Base-by-base conservation (phyloP, 345 rosid genomes). In the Zanthoxylum bungeanum region DNA sequence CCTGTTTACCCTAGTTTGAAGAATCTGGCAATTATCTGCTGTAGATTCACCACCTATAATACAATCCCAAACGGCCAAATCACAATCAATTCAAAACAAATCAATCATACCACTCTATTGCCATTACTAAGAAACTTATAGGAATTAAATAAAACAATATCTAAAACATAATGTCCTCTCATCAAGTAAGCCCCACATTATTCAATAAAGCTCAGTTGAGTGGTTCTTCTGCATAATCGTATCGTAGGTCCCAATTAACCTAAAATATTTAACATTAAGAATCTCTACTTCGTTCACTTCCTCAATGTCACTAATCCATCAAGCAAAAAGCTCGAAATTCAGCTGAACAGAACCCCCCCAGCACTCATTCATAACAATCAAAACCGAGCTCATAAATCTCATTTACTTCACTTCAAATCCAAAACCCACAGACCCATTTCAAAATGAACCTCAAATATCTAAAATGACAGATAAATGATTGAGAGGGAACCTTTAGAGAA, bases 1-100 rank as follows among this genome's bases (percentile, higher is more conserved):
- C 79, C 88, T 84, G 74, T 93, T 93, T 19, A 94, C 97, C 77
- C 93, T 81, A 28, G 93, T 90, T 78, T 93, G 97, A 78, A 91
- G 96, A 74, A 91, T 87, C 85, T 91, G 98, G 70, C 97, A 94
- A 78, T 92, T 92, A 6, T 87, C 93, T 2, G 70, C 83, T 3
- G 77, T 83, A 4, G 98, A 92, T 47, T 94, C 97, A 62, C 98
- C 97, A 71, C 98, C 98, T 94, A 73, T 7, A 76, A 39, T 42
- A 60, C 37, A 73, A 77, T 25, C 47, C 31, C 24, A 50, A 76
- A 47, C 34, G 12, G 16, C 34, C 10, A 10, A 59, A 58, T n/a
- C n/a, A 19, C 11, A 56, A 34, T 10, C 7, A 47, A 50, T 7
- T 59, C 40, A 19, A 21, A 61, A 46, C 30, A 68, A 51, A 21